These are phyloP conservation scores for Tuctoria greenei DNA, from an alignment of 176 grass and related monocot species.

Conservation along the genomic window DNA sequence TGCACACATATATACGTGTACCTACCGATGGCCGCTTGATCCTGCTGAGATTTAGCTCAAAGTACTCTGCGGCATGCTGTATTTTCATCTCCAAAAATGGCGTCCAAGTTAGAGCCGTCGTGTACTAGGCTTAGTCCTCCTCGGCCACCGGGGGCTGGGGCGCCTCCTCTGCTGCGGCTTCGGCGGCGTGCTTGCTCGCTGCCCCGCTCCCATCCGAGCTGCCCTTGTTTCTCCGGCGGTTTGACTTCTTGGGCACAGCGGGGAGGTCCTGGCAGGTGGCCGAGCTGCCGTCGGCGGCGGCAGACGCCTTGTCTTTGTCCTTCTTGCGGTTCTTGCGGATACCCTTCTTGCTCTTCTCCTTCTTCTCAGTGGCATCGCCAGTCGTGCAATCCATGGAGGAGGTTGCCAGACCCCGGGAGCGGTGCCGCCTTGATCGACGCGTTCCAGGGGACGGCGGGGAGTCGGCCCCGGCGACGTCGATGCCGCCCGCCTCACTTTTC, in stretches of 20 bases:
- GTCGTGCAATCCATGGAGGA: constrained; percentile 38
- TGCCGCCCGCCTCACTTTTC: constrained; percentile 14
- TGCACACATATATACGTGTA: constrained; percentile 14
- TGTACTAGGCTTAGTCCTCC: constrained; percentile 2
- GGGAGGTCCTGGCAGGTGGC: constrained; percentile 54
- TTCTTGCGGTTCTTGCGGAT: constrained; percentile 54
- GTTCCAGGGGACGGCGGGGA: constrained; percentile 34
- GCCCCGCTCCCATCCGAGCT: constrained; percentile 31
- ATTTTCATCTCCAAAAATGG: constrained; percentile 14
- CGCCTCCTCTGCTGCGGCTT: constrained; percentile 34
- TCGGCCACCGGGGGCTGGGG: constrained; percentile 26
- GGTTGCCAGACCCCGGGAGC: constrained; percentile 59
- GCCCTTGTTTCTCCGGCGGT: constrained; percentile 60
- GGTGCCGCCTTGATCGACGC: constrained; percentile 61
- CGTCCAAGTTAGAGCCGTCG: not conserved
- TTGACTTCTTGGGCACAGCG: constrained; percentile 79
- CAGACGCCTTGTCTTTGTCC: constrained; percentile 42
- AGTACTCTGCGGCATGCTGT: constrained; percentile 14
- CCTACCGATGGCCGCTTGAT: constrained; percentile 12
- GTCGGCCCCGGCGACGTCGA: constrained; percentile 18
- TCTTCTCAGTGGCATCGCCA: constrained; percentile 35
- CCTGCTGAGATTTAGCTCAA: constrained; percentile 27
- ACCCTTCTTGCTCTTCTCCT: constrained; percentile 58
- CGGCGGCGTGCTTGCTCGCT: constrained; percentile 25
- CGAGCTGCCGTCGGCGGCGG: not conserved